Evolutionary conservation across 768 basidiomycete genomes (phyloP).

Genomic region (Terana coerulea): DNA sequence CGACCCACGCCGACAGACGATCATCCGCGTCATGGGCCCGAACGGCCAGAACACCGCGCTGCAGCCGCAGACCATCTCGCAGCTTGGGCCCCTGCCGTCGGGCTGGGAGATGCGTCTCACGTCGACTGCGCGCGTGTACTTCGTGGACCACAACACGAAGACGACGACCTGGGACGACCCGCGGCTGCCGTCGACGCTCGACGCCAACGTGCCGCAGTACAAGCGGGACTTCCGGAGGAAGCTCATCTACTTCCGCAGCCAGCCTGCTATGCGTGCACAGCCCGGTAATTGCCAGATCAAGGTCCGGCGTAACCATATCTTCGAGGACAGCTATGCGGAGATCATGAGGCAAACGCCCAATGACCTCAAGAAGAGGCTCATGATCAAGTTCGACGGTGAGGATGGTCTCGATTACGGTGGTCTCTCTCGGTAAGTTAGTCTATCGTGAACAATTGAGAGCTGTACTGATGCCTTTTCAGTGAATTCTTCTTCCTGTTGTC

Average conservation of each 20-base stretch:
- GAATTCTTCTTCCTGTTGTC: slow-evolving; percentile 99
- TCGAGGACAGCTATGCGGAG: slow-evolving; percentile 99
- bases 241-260: slow-evolving; percentile 98
- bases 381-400: slow-evolving; percentile 99
- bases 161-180: slow-evolving; percentile 99
- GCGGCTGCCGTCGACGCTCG: slow-evolving; percentile 89
- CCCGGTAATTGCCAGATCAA: slow-evolving; percentile 99
- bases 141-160: slow-evolving; percentile 99
- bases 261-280: slow-evolving; percentile 96
- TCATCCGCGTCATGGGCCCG: slow-evolving; percentile 95
- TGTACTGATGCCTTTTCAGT: slow-evolving; percentile 39
- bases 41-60: slow-evolving; percentile 82
- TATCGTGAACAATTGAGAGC: neutral
- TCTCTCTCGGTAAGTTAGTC: slow-evolving; percentile 71
- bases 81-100: slow-evolving; percentile 93
- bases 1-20: slow-evolving; percentile 93
- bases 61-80: slow-evolving; percentile 94
- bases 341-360: slow-evolving; percentile 99
- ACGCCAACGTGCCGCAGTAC: slow-evolving; percentile 98
- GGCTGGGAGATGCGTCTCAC: slow-evolving; percentile 99
- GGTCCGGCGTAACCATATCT: slow-evolving; percentile 96
- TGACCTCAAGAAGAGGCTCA: slow-evolving; percentile 96
- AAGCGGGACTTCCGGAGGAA: slow-evolving; percentile 99
- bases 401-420: slow-evolving; percentile 99
- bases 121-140: slow-evolving; percentile 96